These are phyloP conservation scores for Berberis vulgaris DNA, from an alignment of 164 flowering plant genomes.

Conservation along the genomic window DNA sequence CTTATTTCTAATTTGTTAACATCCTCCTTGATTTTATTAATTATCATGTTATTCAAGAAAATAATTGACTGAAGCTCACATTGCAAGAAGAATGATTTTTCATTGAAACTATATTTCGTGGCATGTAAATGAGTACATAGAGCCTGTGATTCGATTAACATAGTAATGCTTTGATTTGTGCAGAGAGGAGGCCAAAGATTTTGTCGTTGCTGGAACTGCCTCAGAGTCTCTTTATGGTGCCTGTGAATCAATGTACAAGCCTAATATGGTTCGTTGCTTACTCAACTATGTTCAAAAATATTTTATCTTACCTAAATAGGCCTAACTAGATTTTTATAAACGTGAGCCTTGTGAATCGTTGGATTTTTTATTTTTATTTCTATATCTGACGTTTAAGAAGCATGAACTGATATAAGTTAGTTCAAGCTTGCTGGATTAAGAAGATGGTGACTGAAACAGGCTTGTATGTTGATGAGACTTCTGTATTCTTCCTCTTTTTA, in stretches of 20 bases:
- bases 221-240: slow-evolving; percentile 96
- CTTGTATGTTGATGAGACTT: neutral
- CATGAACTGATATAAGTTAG: neutral
- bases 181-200: slow-evolving; percentile 96
- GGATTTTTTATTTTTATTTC: no score
- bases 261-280: slow-evolving; percentile 67
- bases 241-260: slow-evolving; percentile 91
- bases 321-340: no score
- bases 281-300: neutral
- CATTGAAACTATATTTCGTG: no score
- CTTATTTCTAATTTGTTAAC: no score
- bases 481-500: neutral
- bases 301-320: no score
- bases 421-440: neutral
- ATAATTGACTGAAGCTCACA: no score
- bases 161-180: neutral
- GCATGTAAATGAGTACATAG: no score
- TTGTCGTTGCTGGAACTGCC: slow-evolving; percentile 94
- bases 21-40: no score
- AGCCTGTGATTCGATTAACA: no score
- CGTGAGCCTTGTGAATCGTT: no score
- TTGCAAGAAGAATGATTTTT: no score
- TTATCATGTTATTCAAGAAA: no score
- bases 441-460: neutral
- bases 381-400: neutral